Evolutionary conservation across 2,329 filamentous ascomycete species (phyloP).

Genomic region (Aspergillus udagawae): DNA sequence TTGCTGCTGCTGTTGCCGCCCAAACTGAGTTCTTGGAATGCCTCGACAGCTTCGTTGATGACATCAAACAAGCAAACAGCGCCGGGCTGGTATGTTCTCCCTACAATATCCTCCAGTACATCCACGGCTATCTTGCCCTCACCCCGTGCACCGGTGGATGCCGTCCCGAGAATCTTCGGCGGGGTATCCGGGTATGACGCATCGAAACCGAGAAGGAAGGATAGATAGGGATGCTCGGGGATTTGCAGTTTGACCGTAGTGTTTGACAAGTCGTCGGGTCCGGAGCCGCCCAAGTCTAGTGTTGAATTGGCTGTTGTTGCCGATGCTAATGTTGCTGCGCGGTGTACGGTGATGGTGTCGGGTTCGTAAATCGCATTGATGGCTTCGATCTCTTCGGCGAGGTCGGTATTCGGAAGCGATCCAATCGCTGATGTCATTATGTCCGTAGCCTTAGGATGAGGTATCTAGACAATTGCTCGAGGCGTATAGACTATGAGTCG

Average conservation of each 20-base stretch:
- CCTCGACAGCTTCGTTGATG: slow-evolving; percentile 61
- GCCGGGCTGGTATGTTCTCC: slow-evolving; percentile 65
- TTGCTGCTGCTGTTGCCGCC: slow-evolving; percentile 8
- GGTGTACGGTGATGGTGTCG: slow-evolving; percentile 53
- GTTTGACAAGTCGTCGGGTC: slow-evolving; percentile 12
- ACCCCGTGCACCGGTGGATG: slow-evolving; percentile 69
- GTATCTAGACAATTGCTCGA: background rate
- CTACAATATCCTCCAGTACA: slow-evolving; percentile 63
- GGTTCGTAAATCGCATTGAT: slow-evolving; percentile 60
- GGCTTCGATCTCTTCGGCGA: slow-evolving; percentile 46
- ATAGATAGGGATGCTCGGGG: slow-evolving; percentile 52
- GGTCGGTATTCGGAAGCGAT: slow-evolving; percentile 33
- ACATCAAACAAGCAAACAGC: slow-evolving; percentile 86
- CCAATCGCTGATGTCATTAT: slow-evolving; percentile 20
- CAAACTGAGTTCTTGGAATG: slow-evolving; percentile 53
- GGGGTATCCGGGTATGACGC: slow-evolving; percentile 68
- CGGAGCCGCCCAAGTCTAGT: slow-evolving; percentile 24
- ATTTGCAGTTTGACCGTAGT: slow-evolving; percentile 58
- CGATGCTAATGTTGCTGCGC: slow-evolving; percentile 15
- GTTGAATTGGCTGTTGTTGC: slow-evolving; percentile 21
- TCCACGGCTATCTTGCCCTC: slow-evolving; percentile 68
- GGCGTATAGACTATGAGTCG: background rate
- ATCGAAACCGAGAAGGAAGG: slow-evolving; percentile 62
- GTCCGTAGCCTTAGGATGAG: background rate
- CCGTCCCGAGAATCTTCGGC: slow-evolving; percentile 71